Percentiles rank a stretch among this genome's conserved stretches.
Conservation (phyloP, 352 stramenopile species). For the Pythium utonaiense region DNA sequence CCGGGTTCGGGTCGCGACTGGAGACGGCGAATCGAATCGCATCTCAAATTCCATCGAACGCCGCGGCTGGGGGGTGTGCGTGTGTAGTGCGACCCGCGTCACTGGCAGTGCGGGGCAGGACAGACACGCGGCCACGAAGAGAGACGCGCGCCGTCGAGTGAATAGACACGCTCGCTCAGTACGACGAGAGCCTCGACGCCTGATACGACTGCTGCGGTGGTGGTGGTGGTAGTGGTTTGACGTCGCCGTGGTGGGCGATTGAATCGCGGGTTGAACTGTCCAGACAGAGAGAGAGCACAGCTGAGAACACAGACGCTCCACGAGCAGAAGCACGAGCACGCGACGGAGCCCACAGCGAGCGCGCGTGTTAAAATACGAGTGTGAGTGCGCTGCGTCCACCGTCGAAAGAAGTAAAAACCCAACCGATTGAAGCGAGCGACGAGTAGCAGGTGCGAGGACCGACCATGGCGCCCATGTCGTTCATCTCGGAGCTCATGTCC, state of each 20-base stretch:
- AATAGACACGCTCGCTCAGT: no score
- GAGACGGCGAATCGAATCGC: neutral
- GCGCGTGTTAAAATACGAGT: no score
- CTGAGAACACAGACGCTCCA: neutral
- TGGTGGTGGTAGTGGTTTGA: neutral
- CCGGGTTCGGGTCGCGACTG: neutral
- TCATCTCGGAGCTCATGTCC: conserved; percentile 57
- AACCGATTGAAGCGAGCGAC: neutral
- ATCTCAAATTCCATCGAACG: neutral
- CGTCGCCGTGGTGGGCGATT: neutral
- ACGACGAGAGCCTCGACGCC: no score
- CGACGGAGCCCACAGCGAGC: neutral
- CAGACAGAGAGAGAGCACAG: no score
- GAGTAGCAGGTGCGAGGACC: neutral
- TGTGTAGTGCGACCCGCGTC: neutral
- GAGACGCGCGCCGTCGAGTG: neutral
- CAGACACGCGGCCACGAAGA: neutral
- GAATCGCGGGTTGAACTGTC: no score
- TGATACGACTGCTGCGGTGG: no score
- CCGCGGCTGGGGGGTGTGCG: neutral
- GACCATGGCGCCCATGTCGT: conserved; percentile 51
- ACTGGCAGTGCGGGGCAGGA: conserved; percentile 1
- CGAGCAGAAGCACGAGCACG: neutral
- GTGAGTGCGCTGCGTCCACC: no score
- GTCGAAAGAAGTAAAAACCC: no score